Base-by-base conservation (phyloP, 169 alveolate genomes). In the Condylostoma magnum region DNA sequence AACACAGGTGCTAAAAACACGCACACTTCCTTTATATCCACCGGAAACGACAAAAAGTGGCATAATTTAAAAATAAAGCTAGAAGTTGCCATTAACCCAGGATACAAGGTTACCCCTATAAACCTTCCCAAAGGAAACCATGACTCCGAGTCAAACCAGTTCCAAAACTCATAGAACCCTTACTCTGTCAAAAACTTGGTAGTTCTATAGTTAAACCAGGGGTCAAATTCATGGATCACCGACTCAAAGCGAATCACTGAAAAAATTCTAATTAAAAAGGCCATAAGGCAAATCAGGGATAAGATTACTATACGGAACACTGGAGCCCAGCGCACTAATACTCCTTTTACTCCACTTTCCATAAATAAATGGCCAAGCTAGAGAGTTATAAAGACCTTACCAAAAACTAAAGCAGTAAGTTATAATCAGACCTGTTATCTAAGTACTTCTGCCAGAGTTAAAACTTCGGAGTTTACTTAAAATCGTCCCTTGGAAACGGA, bases 41-140 rank as follows among this genome's bases (percentile, higher is more conserved):
- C 93, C 44, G 97, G 94, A 36, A 96, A 72, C 33, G 94, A 92
- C 2, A 71, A 27, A 51, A 47, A 53, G 38, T 77, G 84, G 2
- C 79, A 74, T 10, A 68, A 18, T 22, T 93, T 82, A 76, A 93
- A 83, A 52, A 95, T 75, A n/a, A 86, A 74, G 33, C 92, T 92
- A 30, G 99, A 87, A 2, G 99, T 96, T 15, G 94, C 80, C 99
- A 98, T 98, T 57, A 98, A 81, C 10, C 99, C 99, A 18, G 99
- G 99, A 78, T 94, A 98, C 27, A 97, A 85, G 1, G 99, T 98
- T 47, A 97, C 99, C 18, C 99, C 99, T 44, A 97, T 94, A 51
- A 89, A 92, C 69, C 99, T 90, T 10, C 99, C 99, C 8, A 97
- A 88, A 5, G 99, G 99, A 79, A 96, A 97, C 99, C 99, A 97